Evolutionary conservation across 2,329 filamentous ascomycete species (phyloP), one percentile per base, ranked within the genome.

Genomic region (Penicillium sp.): DNA sequence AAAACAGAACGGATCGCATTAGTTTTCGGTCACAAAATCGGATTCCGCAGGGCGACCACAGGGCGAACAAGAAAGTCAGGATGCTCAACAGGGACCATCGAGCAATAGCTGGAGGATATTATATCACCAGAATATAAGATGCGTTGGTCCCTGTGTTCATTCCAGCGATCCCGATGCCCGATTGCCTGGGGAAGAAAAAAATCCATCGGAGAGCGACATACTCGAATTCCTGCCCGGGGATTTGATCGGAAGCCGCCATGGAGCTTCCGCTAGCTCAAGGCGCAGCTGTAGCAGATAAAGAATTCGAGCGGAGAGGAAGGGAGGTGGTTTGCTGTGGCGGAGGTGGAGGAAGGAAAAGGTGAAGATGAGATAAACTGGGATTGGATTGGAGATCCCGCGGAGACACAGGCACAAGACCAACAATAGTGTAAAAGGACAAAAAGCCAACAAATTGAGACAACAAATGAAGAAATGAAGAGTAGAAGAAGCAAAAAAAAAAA

Each of bases 191-290:
- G 25, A 40, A 33, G 42, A 31, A 55, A 60, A 61, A 59, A 58
- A 53, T 46, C 45, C 52, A 38, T 42, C 29, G 40, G 55, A 38
- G 55, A 51, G 46, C 10, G 46, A 75, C 77, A 62, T 76, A 80
- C 77, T 80, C 78, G 62, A 71, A 80, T 68, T 80, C 78, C 64
- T 78, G 70, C 57, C 67, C 76, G 52, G 74, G 68, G 54, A 77
- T 69, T 56, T 77, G 72, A 63, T 78, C 76, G 62, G 73, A 60
- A 60, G 64, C 62, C 65, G 75, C 76, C 76, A 78, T 78, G 65
- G 68, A 73, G 70, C 71, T 71, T 56, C 62, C 53, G 60, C 62
- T 67, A 70, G 68, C 69, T 73, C 68, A 58, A 65, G 64, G 61
- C 66, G 68, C 69, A 73, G 73, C 71, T 65, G 69, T 67, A 67